These are phyloP conservation scores for Coniochaeta pulveracea DNA, from an alignment of 2,329 filamentous ascomycete genomes.

Conservation along the genomic window DNA sequence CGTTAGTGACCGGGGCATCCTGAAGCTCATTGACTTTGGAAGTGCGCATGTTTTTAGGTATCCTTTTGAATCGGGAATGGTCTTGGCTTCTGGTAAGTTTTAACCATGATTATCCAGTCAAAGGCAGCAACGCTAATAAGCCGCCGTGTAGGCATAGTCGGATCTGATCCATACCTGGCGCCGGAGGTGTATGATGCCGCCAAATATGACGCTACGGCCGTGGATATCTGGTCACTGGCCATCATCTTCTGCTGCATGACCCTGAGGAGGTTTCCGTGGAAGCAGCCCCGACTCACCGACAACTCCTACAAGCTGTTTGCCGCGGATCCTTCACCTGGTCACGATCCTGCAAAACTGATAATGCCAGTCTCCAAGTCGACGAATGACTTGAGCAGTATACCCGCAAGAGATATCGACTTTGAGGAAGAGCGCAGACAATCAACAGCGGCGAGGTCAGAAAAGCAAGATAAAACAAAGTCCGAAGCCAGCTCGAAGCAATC, in stretches of 20 bases:
- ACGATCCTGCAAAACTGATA: constrained; percentile 44
- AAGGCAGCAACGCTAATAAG: not conserved
- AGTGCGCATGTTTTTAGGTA: constrained; percentile 96
- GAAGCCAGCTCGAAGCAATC: constrained; percentile 4
- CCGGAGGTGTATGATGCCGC: constrained; percentile 92
- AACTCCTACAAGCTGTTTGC: constrained; percentile 94
- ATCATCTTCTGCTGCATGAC: constrained; percentile 99
- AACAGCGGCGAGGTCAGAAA: not conserved
- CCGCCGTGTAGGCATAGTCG: constrained; percentile 43
- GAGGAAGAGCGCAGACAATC: no score
- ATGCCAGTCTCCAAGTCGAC: constrained; percentile 30
- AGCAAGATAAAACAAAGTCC: not conserved
- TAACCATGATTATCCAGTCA: not conserved
- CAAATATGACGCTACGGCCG: constrained; percentile 86
- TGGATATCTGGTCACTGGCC: constrained; percentile 95
- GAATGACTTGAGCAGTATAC: constrained; percentile 26
- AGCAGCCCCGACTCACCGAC: constrained; percentile 80
- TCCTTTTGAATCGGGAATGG: constrained; percentile 85
- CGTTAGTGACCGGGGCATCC: constrained; percentile 89
- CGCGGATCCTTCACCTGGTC: constrained; percentile 67
- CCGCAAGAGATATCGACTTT: constrained; percentile 13
- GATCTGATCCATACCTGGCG: constrained; percentile 89
- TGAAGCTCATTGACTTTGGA: constrained; percentile 99
- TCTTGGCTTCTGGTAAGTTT: constrained; percentile 64
- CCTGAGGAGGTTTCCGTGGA: constrained; percentile 90